phyloP scores from a whole-genome alignment of 495 filamentous ascomycete genomes.

The Sphaerosporella brunnea region DNA sequence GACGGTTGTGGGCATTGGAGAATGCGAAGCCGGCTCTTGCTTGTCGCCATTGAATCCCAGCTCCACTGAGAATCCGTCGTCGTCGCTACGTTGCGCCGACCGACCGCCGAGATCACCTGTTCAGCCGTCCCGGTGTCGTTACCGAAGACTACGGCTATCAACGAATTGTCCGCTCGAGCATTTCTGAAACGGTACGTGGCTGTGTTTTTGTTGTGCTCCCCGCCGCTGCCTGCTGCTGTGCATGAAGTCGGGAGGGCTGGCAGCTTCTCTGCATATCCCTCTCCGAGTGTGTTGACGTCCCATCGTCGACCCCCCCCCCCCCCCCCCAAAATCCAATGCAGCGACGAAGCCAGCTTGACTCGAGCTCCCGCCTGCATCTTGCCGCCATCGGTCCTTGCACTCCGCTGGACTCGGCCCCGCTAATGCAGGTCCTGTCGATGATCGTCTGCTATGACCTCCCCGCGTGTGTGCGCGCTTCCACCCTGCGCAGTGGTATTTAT shows the following conservation, averaged over 20 bases:
- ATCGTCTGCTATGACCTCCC: conserved; percentile 1
- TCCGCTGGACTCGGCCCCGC: conserved; percentile 2
- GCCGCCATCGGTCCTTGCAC: background rate
- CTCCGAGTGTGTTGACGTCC: background rate
- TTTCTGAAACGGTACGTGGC: background rate
- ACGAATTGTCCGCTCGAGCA: background rate
- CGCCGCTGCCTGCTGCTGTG: background rate
- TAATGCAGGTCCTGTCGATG: conserved; percentile 6
- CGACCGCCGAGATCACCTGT: too few species aligned
- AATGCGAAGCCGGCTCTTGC: background rate
- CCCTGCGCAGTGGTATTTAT: background rate
- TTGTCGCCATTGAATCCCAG: background rate
- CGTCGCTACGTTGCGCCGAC: background rate
- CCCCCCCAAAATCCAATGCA: too few species aligned
- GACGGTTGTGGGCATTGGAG: too few species aligned
- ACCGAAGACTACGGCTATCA: too few species aligned
- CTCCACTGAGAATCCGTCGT: background rate
- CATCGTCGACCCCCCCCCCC: background rate
- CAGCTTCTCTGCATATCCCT: background rate
- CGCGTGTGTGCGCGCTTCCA: background rate
- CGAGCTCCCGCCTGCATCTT: too few species aligned
- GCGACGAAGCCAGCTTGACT: too few species aligned
- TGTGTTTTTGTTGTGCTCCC: background rate
- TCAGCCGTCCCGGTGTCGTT: too few species aligned
- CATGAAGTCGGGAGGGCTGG: background rate